Evolutionary conservation across 75 land plant genomes (phyloP).

Genomic region (Selaginella tamariscina): DNA sequence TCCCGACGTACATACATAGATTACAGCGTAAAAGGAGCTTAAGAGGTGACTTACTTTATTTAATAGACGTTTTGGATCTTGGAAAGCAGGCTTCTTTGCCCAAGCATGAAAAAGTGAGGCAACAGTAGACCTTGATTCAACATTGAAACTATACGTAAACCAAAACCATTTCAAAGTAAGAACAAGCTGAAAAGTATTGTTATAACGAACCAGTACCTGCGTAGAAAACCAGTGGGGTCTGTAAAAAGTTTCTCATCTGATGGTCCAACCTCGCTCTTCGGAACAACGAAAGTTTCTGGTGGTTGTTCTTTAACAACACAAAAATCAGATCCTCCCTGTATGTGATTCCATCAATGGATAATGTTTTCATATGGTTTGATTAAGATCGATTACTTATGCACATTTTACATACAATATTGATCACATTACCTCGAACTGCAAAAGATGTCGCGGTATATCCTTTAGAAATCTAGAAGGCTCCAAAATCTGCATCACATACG

Average conservation of each 20-base stretch:
- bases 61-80: slow-evolving; percentile 72
- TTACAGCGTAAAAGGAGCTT: not conserved
- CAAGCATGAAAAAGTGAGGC: slow-evolving; percentile 81
- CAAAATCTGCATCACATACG: slow-evolving; percentile 42
- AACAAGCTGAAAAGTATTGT: too few relatives aligned
- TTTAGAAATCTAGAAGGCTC: slow-evolving; percentile 79
- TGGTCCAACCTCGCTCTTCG: too few relatives aligned
- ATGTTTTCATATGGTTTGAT: not conserved
- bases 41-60: slow-evolving; percentile 47
- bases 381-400: not conserved
- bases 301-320: too few relatives aligned
- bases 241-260: not conserved
- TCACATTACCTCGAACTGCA: slow-evolving; percentile 44
- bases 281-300: too few relatives aligned
- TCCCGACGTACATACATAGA: not conserved
- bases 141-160: slow-evolving; percentile 59
- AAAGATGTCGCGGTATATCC: slow-evolving; percentile 65
- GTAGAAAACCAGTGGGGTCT: not conserved
- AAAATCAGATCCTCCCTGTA: not conserved
- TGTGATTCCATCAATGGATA: not conserved
- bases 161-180: not conserved
- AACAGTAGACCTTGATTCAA: slow-evolving; percentile 65
- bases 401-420: not conserved
- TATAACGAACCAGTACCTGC: not conserved
- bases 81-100: slow-evolving; percentile 88